These are phyloP conservation scores for Aquilaria sinensis DNA, from an alignment of 345 rosid genomes.

Conservation along the genomic window DNA sequence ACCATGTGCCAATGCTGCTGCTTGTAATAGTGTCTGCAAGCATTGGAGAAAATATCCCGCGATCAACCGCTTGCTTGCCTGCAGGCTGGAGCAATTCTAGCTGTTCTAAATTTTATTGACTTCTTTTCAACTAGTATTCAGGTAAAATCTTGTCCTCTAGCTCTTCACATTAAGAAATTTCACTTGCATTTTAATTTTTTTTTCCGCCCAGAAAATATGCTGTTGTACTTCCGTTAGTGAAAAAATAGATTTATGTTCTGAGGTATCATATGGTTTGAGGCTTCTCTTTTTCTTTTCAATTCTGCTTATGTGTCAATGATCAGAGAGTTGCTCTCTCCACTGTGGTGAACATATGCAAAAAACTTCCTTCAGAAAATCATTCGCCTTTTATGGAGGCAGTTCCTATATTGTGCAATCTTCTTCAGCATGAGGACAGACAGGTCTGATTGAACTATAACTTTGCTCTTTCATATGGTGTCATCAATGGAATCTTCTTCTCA, in stretches of 20 bases:
- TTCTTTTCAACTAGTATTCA: conserved; percentile 88
- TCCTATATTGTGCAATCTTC: conserved; percentile 82
- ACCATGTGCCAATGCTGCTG: background rate
- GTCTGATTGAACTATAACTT: conserved; percentile 21
- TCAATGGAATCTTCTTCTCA: background rate
- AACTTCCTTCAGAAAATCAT: conserved; percentile 62
- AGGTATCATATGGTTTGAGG: no score
- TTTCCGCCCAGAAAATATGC: background rate
- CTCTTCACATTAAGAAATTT: no score
- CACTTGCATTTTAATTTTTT: background rate
- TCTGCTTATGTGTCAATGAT: conserved; percentile 2
- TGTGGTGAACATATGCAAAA: conserved; percentile 83
- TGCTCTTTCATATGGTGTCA: conserved; percentile 12
- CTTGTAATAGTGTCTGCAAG: conserved; percentile 80
- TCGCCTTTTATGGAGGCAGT: conserved; percentile 67
- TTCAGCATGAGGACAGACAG: conserved; percentile 88
- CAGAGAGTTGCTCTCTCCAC: conserved; percentile 93
- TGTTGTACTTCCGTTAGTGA: no score
- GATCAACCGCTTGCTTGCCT: conserved; percentile 85
- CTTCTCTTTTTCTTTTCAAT: background rate
- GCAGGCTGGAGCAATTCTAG: conserved; percentile 87
- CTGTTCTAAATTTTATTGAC: conserved; percentile 71
- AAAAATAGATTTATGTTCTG: background rate
- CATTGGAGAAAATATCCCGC: conserved; percentile 89
- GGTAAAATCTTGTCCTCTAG: conserved; percentile 24